phyloP scores from a whole-genome alignment of 176 grass and related monocot species.

The Carex littledalei region DNA sequence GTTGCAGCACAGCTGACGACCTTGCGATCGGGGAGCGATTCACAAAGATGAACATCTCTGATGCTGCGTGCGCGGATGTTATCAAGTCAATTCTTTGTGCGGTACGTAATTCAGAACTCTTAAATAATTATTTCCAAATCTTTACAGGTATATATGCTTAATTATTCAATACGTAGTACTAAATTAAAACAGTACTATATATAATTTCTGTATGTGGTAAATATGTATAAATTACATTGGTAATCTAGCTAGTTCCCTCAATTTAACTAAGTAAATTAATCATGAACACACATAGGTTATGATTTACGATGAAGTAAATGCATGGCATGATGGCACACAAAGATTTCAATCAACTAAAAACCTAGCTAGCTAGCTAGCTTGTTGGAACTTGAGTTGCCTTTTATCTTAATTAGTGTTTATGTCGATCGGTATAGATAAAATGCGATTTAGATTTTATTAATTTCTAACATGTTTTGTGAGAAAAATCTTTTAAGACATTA shows the following conservation, averaged over 20 bases:
- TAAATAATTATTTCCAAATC: not conserved
- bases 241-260: too few species aligned
- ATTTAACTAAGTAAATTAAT: not conserved
- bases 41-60: slow-evolving; percentile 57
- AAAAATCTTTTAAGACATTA: not conserved
- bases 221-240: not conserved
- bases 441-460: not conserved
- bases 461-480: not conserved
- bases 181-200: not conserved
- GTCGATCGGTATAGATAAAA: not conserved
- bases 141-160: not conserved
- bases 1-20: slow-evolving; percentile 58
- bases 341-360: not conserved
- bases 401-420: not conserved
- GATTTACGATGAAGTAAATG: not conserved
- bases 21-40: slow-evolving; percentile 43
- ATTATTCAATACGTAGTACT: not conserved
- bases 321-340: not conserved
- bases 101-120: slow-evolving; percentile 29
- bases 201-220: not conserved
- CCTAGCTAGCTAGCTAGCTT: too few species aligned
- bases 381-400: too few species aligned
- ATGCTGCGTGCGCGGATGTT: slow-evolving; percentile 41
- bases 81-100: slow-evolving; percentile 69
- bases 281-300: too few species aligned